Evolutionary conservation across 805 yeast genomes (phyloP).

Genomic region (Wickerhamiella qilinensis): DNA sequence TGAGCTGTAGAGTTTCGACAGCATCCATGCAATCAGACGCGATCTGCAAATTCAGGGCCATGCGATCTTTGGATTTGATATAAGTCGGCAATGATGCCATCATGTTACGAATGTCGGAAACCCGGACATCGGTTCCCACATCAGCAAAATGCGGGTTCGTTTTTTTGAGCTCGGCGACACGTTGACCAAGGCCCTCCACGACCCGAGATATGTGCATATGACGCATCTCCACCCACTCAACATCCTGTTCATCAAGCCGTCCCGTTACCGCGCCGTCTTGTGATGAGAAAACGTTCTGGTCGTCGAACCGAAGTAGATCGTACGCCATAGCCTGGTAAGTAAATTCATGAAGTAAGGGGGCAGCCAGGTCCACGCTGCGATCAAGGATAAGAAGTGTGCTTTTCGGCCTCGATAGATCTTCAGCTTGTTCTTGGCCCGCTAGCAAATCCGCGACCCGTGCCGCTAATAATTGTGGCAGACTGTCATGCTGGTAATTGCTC

Average conservation of each 20-base stretch:
- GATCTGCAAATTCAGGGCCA: constrained; percentile 22
- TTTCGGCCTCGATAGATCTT: constrained; percentile 10
- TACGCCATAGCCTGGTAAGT: constrained; percentile 84
- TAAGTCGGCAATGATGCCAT: constrained; percentile 30
- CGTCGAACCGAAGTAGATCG: constrained; percentile 40
- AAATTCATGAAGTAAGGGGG: constrained; percentile 80
- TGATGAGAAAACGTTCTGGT: constrained; percentile 35
- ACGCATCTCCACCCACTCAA: constrained; percentile 54
- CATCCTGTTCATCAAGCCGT: constrained; percentile 43
- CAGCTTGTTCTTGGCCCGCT: background rate
- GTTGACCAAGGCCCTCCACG: constrained; percentile 40
- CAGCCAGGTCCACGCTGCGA: constrained; percentile 64
- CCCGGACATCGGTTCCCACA: constrained; percentile 42
- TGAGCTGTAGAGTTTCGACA: constrained; percentile 41
- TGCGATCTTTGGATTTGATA: constrained; percentile 22
- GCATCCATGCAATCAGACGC: constrained; percentile 46
- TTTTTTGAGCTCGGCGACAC: constrained; percentile 46
- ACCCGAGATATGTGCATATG: constrained; percentile 66
- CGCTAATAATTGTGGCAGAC: constrained; percentile 4
- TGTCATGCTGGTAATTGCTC: constrained; percentile 26
- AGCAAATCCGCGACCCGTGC: background rate
- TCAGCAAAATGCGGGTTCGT: constrained; percentile 67
- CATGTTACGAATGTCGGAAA: constrained; percentile 59
- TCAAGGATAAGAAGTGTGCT: constrained; percentile 57
- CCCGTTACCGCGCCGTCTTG: constrained; percentile 26